Evolutionary conservation across 495 filamentous ascomycete species (phyloP).

Genomic region (Hamigera avellanea): DNA sequence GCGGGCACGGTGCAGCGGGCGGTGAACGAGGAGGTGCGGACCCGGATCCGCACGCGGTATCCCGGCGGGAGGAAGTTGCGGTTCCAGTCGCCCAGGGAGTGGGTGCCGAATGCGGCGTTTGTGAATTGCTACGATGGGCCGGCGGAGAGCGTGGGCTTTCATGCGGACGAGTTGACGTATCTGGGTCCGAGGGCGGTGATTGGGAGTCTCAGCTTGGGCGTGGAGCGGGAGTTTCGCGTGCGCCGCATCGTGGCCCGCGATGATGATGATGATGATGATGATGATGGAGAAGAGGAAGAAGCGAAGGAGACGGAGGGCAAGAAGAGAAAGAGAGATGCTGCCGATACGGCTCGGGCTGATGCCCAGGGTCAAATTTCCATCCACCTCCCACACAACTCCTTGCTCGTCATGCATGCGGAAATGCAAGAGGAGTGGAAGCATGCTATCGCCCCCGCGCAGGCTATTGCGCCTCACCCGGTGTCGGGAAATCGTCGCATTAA

Average conservation of each 20-base stretch:
- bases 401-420: constrained; percentile 90
- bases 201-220: constrained; percentile 80
- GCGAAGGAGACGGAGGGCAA: constrained; percentile 7
- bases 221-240: constrained; percentile 82
- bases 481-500: constrained; percentile 75
- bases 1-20: constrained; percentile 52
- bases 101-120: constrained; percentile 81
- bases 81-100: constrained; percentile 59
- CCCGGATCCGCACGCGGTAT: constrained; percentile 51
- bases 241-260: constrained; percentile 55
- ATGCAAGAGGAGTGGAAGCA: constrained; percentile 53
- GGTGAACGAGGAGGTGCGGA: constrained; percentile 63
- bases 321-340: constrained; percentile 7
- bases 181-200: constrained; percentile 81
- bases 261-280: constrained; percentile 15
- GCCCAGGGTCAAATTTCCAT: constrained; percentile 77
- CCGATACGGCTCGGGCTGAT: constrained; percentile 32
- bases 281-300: constrained; percentile 8
- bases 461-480: constrained; percentile 72
- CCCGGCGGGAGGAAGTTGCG: constrained; percentile 58
- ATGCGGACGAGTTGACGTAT: constrained; percentile 87
- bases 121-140: constrained; percentile 87
- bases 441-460: constrained; percentile 55
- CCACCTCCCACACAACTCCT: constrained; percentile 85
- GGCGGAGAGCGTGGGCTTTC: constrained; percentile 74